Percentiles rank a stretch among this genome's conserved stretches.
These are phyloP conservation scores for Fomitopsis serialis DNA, from an alignment of 768 basidiomycete genomes.

Conservation along the genomic window DNA sequence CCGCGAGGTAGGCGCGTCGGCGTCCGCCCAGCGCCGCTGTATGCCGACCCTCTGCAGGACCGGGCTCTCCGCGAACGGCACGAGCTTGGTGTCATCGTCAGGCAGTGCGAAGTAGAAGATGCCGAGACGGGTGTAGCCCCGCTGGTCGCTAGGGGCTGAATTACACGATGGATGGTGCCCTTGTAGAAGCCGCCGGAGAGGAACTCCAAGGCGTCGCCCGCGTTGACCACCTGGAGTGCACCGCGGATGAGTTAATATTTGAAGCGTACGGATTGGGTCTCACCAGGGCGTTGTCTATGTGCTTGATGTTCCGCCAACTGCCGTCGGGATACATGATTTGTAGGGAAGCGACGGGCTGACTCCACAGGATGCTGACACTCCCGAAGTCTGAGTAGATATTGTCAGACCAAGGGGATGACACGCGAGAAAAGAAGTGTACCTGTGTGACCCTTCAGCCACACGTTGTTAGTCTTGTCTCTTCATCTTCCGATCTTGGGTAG, in stretches of 20 bases:
- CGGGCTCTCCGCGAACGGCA: conserved; percentile 41
- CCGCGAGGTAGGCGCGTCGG: conserved; percentile 44
- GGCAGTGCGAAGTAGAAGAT: conserved; percentile 53
- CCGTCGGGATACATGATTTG: conserved; percentile 51
- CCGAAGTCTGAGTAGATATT: conserved; percentile 8
- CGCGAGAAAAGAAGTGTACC: conserved; percentile 13
- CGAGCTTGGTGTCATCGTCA: conserved; percentile 43
- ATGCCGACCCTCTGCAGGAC: conserved; percentile 43
- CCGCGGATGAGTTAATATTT: neutral
- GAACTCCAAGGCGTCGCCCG: conserved; percentile 55
- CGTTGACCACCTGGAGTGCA: conserved; percentile 33
- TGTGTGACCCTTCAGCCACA: conserved; percentile 34
- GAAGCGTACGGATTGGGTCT: conserved; percentile 21
- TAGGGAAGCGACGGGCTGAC: conserved; percentile 53
- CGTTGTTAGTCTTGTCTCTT: conserved; percentile 24
- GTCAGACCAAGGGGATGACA: neutral
- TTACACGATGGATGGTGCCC: conserved; percentile 56
- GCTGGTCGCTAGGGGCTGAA: conserved; percentile 57
- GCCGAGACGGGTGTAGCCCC: conserved; percentile 42
- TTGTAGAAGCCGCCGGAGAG: conserved; percentile 57
- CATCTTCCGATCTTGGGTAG: conserved; percentile 27
- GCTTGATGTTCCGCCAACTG: conserved; percentile 53
- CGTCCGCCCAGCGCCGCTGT: conserved; percentile 29
- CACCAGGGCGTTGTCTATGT: conserved; percentile 54
- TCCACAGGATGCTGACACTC: conserved; percentile 48